Evolutionary conservation across 2,329 filamentous ascomycete genomes (phyloP).

Genomic region (Phyllosticta capitalensis): DNA sequence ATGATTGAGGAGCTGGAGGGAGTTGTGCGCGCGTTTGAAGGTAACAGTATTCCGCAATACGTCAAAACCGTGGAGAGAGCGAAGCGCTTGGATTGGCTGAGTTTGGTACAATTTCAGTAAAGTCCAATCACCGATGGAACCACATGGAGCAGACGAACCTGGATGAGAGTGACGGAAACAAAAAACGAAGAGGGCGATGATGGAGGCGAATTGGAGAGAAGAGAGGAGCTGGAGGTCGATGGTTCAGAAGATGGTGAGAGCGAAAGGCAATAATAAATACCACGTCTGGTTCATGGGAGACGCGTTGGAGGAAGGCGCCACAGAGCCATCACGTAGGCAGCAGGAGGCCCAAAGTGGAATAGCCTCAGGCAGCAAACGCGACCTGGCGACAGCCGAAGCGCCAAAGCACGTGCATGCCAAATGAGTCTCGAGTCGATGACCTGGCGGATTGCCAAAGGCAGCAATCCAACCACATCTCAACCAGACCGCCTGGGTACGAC

Average conservation of each 20-base stretch:
- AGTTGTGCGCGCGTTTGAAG: no score
- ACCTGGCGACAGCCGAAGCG: neutral
- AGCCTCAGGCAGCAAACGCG: constrained; percentile 1
- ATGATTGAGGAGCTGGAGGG: neutral
- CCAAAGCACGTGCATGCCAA: constrained; percentile 5
- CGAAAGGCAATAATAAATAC: neutral
- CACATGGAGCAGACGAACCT: neutral
- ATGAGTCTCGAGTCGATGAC: no score
- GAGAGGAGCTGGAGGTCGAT: neutral
- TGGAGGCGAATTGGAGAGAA: neutral
- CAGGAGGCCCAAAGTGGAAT: neutral
- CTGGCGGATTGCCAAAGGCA: no score
- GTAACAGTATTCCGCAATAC: no score
- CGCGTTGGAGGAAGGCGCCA: neutral
- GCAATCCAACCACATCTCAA: no score
- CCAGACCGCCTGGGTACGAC: no score
- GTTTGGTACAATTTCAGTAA: no score
- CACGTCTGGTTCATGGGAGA: neutral
- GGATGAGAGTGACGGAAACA: neutral
- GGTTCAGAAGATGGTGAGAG: neutral
- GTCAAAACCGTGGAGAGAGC: no score
- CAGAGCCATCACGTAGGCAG: neutral
- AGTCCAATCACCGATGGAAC: no score
- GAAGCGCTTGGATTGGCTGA: no score
- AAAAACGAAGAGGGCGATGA: no score